Percentiles rank a stretch among this genome's conserved stretches.
Conservation (phyloP, 768 basidiomycete species). For the Lepiota subincarnata region DNA sequence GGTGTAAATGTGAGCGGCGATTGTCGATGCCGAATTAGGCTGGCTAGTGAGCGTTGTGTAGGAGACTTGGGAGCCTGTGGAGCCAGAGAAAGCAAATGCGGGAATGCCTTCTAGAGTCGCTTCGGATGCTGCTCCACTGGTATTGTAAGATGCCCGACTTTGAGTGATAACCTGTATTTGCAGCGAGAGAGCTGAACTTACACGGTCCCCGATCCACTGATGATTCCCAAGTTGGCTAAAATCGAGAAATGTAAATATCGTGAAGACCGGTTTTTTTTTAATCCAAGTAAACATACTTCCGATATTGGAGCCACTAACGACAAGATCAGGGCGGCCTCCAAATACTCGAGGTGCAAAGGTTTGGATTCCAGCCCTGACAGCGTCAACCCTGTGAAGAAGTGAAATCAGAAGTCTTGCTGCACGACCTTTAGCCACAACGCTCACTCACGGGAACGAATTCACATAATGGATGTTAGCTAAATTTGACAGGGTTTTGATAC, state of each 20-base stretch:
- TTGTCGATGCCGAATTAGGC: slow-evolving; percentile 28
- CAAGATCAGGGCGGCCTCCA: slow-evolving; percentile 34
- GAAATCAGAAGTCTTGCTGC: neutral
- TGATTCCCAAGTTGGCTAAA: slow-evolving; percentile 30
- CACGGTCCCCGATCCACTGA: slow-evolving; percentile 40
- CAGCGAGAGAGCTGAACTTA: too few species aligned
- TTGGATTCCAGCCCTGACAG: slow-evolving; percentile 38
- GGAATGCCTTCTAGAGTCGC: slow-evolving; percentile 47
- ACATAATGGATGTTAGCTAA: slow-evolving; percentile 39
- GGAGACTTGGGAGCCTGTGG: slow-evolving; percentile 38
- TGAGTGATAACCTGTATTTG: too few species aligned
- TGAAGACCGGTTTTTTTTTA: neutral
- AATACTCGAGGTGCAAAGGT: slow-evolving; percentile 37
- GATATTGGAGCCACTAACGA: slow-evolving; percentile 44
- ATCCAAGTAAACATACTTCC: slow-evolving; percentile 27
- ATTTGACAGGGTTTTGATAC: neutral
- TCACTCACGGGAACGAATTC: slow-evolving; percentile 35
- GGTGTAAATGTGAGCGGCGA: slow-evolving; percentile 39
- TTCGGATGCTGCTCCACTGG: slow-evolving; percentile 49
- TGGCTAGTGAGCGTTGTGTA: slow-evolving; percentile 42
- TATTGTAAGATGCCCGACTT: too few species aligned
- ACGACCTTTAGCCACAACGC: neutral
- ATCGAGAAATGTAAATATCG: neutral
- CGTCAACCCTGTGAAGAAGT: slow-evolving; percentile 25
- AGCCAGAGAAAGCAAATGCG: slow-evolving; percentile 43